These are phyloP conservation scores for Russula emetica DNA, from an alignment of 768 basidiomycete genomes.

Conservation along the genomic window DNA sequence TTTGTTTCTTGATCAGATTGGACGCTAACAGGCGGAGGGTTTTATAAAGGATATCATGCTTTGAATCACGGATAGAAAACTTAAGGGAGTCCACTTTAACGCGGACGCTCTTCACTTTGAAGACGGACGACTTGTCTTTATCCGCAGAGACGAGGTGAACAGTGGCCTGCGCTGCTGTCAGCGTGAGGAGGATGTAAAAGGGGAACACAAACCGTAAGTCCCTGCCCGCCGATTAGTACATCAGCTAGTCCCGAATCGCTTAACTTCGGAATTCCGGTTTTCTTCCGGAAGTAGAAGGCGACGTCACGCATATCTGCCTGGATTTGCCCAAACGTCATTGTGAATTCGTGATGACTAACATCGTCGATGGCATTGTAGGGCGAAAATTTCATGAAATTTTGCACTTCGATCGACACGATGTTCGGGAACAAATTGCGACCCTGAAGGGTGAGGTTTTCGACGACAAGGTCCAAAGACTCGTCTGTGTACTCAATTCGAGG, in stretches of 20 bases:
- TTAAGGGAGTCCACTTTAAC: constrained; percentile 86
- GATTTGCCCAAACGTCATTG: constrained; percentile 73
- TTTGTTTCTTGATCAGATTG: constrained; percentile 74
- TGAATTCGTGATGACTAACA: constrained; percentile 65
- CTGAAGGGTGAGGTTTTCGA: constrained; percentile 88
- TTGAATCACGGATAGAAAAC: constrained; percentile 86
- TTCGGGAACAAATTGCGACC: constrained; percentile 90
- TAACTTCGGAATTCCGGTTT: constrained; percentile 76
- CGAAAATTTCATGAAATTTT: constrained; percentile 81
- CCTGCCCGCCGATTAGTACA: constrained; percentile 77
- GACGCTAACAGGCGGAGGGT: constrained; percentile 75
- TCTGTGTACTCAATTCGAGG: constrained; percentile 94
- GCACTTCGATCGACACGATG: constrained; percentile 62
- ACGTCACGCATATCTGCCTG: constrained; percentile 94
- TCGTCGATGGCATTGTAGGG: constrained; percentile 63
- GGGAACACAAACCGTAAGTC: constrained; percentile 54
- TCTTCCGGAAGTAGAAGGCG: constrained; percentile 85
- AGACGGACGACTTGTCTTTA: constrained; percentile 65
- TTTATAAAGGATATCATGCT: constrained; percentile 87
- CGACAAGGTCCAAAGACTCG: constrained; percentile 77
- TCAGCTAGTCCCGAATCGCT: constrained; percentile 82
- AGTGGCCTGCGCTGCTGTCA: constrained; percentile 39
- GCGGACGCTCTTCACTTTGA: constrained; percentile 64
- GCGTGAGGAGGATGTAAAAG: background rate
- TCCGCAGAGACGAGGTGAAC: constrained; percentile 57